phyloP scores from a whole-genome alignment of 2,329 filamentous ascomycete genomes.

The Aspergillus persii region DNA sequence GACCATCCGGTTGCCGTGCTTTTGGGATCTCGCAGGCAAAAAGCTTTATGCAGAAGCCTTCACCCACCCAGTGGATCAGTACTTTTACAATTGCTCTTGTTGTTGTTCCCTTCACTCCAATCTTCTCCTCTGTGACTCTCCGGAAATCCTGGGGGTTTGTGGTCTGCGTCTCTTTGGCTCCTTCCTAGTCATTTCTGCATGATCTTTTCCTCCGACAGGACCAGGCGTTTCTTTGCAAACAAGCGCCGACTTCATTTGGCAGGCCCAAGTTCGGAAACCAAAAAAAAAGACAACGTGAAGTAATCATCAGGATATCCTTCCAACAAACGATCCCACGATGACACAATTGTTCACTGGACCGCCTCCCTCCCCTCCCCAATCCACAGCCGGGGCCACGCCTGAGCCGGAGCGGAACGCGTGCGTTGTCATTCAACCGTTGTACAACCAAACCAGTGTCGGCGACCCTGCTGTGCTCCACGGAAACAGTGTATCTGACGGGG shows the following conservation, averaged over 20 bases:
- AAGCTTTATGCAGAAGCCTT: neutral
- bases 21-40: neutral
- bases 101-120: neutral
- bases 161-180: neutral
- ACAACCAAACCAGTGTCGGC: constrained; percentile 8
- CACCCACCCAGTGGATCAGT: neutral
- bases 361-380: constrained; percentile 32
- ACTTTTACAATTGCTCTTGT: neutral
- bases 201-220: neutral
- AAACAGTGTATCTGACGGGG: constrained; percentile 1
- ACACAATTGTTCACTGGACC: constrained; percentile 11
- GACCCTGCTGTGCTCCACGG: constrained; percentile 2
- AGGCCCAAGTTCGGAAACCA: neutral
- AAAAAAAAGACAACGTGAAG: neutral
- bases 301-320: no score
- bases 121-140: neutral
- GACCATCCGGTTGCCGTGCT: neutral
- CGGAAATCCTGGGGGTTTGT: neutral
- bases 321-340: no score
- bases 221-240: neutral
- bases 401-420: constrained; percentile 16
- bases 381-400: constrained; percentile 21
- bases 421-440: constrained; percentile 15
- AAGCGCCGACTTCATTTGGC: neutral
- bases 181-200: neutral